phyloP scores from a whole-genome alignment of 352 stramenopile species.

The Globisporangium uncinulatum region DNA sequence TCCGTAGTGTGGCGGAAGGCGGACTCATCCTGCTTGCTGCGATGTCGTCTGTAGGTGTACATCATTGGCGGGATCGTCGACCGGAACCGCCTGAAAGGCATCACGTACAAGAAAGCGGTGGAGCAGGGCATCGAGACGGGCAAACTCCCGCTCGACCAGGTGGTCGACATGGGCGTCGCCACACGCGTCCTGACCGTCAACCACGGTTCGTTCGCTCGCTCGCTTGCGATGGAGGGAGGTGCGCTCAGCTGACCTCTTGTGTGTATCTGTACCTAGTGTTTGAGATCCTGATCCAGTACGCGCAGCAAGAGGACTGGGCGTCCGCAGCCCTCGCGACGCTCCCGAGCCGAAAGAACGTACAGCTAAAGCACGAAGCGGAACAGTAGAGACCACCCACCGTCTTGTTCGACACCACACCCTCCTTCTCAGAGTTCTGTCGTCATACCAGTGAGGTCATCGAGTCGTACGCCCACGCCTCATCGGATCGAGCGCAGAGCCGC shows the following conservation, averaged over 20 bases:
- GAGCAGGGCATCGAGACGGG: constrained; percentile 88
- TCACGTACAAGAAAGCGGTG: constrained; percentile 89
- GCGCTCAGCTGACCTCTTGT: not conserved
- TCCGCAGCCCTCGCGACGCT: constrained; percentile 62
- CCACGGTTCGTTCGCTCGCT: constrained; percentile 50
- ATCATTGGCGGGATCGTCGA: constrained; percentile 98
- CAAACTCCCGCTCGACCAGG: constrained; percentile 88
- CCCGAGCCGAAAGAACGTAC: constrained; percentile 60
- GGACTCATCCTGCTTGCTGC: not conserved
- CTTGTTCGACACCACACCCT: too few species aligned
- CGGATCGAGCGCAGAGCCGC: constrained; percentile 65
- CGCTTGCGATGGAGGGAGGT: too few species aligned
- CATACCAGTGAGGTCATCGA: not conserved
- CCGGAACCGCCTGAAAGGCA: constrained; percentile 93
- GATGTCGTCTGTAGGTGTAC: constrained; percentile 60
- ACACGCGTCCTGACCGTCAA: constrained; percentile 88
- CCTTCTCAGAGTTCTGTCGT: not conserved
- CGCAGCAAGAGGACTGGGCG: constrained; percentile 67
- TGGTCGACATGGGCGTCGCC: constrained; percentile 60
- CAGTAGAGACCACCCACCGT: constrained; percentile 13
- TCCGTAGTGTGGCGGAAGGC: not conserved
- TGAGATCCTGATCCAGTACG: constrained; percentile 72
- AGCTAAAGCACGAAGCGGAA: constrained; percentile 32
- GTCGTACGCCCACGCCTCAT: constrained; percentile 22
- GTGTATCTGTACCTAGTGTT: constrained; percentile 45